Evolutionary conservation across 192 early-diverging fungal species (phyloP), one percentile per base, ranked within the genome.

Genomic region (Chytriomyces hyalinus): DNA sequence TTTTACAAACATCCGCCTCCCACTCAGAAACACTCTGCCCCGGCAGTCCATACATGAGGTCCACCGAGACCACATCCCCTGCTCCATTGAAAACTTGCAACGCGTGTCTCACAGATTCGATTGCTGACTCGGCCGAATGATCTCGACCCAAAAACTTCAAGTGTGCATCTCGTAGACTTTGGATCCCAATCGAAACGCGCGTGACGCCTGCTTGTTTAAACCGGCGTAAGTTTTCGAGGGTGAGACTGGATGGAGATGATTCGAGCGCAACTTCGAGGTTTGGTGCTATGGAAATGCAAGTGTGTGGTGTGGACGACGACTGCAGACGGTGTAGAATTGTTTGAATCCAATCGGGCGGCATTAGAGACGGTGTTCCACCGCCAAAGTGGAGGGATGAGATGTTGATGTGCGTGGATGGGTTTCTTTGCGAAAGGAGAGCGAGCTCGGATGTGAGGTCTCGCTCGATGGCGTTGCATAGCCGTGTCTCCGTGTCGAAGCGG

Each of bases 1-100:
- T 82, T 8, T 49, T 53, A 0, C 73, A 70, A 4, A 88, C 76
- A 67, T 90, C 84, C 0, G 24, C 59, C 61, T 49, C 48, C 86
- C 87, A 88, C 48, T 65, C 61, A 0, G 28, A 11, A 9, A 78
- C 15, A 13, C 83, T 86, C 67, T 88, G 89, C 0, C 81, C 76
- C 7, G 82, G 82, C 36, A 84, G 81, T 7, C 84, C 85, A 77
- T 80, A 88, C 49, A 90, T 90, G 71, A 90, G 78, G 74, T 90
- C 89, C 48, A 82, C 78, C 36, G 83, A 46, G 83, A 90, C 70
- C 81, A 53, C 47, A 28, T 43, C 83, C n/a, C 84, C 74, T 17
- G 70, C 68, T 15, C 77, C 80, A 7, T 77, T 82, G 61, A 71
- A 71, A 7, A 57, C 69, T 59, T 17, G 1, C 13, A 43, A 20